phyloP scores from a whole-genome alignment of 2,329 filamentous ascomycete species.

The Penicillium rolfsii region DNA sequence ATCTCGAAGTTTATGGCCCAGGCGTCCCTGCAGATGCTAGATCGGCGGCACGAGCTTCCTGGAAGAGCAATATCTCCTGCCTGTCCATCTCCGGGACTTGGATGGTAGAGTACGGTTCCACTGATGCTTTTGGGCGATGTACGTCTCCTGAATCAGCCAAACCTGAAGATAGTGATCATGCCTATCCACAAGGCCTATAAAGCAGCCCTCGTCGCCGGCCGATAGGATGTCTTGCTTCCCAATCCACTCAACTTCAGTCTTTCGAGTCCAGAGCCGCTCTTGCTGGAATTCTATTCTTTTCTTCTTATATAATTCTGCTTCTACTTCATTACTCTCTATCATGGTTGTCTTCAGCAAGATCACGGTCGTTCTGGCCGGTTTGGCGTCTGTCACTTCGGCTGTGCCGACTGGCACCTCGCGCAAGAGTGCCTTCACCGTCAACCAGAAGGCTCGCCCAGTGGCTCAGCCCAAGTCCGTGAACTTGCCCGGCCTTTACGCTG shows the following conservation, averaged over 20 bases:
- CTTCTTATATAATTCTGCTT: slow-evolving; percentile 13
- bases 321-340: slow-evolving; percentile 17
- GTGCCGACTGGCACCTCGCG: slow-evolving; percentile 31
- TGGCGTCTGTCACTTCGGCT: slow-evolving; percentile 36
- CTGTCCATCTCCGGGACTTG: slow-evolving; percentile 18
- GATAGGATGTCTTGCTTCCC: slow-evolving; percentile 4
- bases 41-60: slow-evolving; percentile 28
- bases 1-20: slow-evolving; percentile 21
- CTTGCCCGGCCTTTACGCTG: slow-evolving; percentile 36
- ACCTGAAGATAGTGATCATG: not conserved
- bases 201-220: slow-evolving; percentile 18
- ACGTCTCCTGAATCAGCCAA: not conserved
- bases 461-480: slow-evolving; percentile 31
- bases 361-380: slow-evolving; percentile 31
- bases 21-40: slow-evolving; percentile 14
- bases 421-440: slow-evolving; percentile 38
- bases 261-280: slow-evolving; percentile 19
- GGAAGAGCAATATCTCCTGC: slow-evolving; percentile 28
- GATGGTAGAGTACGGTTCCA: slow-evolving; percentile 11
- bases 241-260: slow-evolving; percentile 15
- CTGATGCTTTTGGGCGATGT: not conserved
- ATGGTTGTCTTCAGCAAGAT: slow-evolving; percentile 44
- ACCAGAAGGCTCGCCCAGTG: slow-evolving; percentile 31
- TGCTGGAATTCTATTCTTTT: slow-evolving; percentile 17
- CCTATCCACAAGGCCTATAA: slow-evolving; percentile 30